phyloP scores from a whole-genome alignment of 2,329 filamentous ascomycete species.

The Fusarium subglutinans region DNA sequence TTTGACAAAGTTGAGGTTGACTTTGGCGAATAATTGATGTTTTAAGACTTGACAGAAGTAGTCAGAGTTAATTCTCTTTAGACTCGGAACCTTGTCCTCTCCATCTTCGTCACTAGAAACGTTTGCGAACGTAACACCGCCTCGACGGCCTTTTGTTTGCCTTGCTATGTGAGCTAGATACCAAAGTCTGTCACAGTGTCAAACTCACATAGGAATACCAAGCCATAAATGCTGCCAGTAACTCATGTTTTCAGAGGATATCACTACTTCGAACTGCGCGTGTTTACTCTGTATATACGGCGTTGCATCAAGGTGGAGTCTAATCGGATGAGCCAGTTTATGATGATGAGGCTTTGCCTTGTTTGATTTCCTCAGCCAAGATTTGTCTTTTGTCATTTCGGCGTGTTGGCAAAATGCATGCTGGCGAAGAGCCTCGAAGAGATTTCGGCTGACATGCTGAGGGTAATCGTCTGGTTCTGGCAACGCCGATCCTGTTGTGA shows the following conservation, averaged over 20 bases:
- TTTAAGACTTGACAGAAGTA: neutral
- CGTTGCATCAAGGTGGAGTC: neutral
- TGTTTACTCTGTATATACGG: neutral
- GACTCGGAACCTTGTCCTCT: accelerated
- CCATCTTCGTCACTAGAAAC: neutral
- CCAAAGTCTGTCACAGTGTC: accelerated
- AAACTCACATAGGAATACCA: neutral
- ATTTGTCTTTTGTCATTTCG: accelerated
- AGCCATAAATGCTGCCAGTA: neutral
- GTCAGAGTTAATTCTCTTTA: neutral
- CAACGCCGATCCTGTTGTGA: accelerated
- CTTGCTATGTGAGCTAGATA: accelerated
- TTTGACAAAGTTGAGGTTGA: neutral
- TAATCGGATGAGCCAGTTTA: neutral
- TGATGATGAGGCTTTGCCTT: neutral
- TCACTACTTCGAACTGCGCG: neutral
- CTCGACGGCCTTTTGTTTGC: neutral
- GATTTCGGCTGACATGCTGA: neutral
- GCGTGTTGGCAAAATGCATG: accelerated
- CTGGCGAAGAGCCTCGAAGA: neutral
- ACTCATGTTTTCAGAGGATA: accelerated
- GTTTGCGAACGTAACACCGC: neutral
- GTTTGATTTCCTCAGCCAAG: neutral
- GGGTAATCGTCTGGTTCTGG: neutral
- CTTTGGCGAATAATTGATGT: neutral